A percentile compares a stretch with the other conserved stretches of the same genome.
These are phyloP conservation scores for Lepidium didymum DNA, from an alignment of 345 rosid genomes.

Conservation along the genomic window DNA sequence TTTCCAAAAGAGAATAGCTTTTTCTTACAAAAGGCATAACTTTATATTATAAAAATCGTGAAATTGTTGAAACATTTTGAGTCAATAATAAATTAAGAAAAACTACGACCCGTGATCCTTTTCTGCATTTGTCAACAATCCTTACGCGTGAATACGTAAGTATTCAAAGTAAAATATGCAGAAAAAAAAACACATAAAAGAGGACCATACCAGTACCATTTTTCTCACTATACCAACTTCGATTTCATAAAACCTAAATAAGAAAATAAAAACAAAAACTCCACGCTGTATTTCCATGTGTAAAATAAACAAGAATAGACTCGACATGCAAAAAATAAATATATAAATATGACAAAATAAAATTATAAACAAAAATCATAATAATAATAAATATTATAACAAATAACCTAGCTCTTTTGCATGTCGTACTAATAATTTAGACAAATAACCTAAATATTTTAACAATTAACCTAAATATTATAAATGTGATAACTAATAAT, in stretches of 20 bases:
- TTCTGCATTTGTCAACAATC: slow-evolving; percentile 21
- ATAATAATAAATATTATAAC: background rate
- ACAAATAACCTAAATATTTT: too few relatives aligned
- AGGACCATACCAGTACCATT: slow-evolving; percentile 16
- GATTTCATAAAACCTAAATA: slow-evolving; percentile 25
- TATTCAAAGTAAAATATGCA: slow-evolving; percentile 14
- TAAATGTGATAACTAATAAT: too few relatives aligned
- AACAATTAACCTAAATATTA: too few relatives aligned
- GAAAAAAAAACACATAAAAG: background rate
- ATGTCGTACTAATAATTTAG: too few relatives aligned
- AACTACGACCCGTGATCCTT: slow-evolving; percentile 26
- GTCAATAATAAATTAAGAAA: slow-evolving; percentile 19
- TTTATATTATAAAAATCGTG: background rate
- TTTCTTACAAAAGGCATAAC: background rate
- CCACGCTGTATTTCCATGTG: slow-evolving; percentile 37
- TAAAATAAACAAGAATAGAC: slow-evolving; percentile 22
- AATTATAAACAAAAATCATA: background rate
- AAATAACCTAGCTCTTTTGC: too few relatives aligned
- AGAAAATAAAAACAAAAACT: slow-evolving; percentile 26
- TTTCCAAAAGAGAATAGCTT: background rate
- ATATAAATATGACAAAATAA: background rate
- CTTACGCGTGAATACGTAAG: slow-evolving; percentile 29
- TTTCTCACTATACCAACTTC: slow-evolving; percentile 21
- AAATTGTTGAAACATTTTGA: background rate
- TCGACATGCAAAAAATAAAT: slow-evolving; percentile 6